These are phyloP conservation scores for Bathelium albidoporum DNA, from an alignment of 495 filamentous ascomycete genomes.

Conservation along the genomic window DNA sequence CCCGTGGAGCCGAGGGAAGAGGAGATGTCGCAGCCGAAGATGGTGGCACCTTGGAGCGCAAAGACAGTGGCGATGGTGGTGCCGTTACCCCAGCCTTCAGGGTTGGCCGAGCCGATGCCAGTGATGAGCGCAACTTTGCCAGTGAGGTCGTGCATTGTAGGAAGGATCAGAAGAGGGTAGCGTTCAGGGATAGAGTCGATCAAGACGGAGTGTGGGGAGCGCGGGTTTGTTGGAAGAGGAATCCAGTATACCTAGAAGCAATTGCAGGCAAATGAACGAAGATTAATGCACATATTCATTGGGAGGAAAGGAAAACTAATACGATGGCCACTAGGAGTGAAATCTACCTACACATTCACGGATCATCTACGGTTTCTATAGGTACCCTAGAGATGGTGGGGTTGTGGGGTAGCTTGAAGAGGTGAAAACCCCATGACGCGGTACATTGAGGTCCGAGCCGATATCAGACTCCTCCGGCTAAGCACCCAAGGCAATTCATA, in stretches of 20 bases:
- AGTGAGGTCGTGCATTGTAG: slow-evolving; percentile 26
- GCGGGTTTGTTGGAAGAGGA: not conserved
- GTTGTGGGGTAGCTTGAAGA: not conserved
- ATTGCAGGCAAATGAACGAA: too few species aligned
- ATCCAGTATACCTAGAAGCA: too few species aligned
- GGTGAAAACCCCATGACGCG: not conserved
- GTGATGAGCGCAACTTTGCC: slow-evolving; percentile 43
- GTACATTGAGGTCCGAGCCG: not conserved
- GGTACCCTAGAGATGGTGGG: not conserved
- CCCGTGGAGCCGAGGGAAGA: slow-evolving; percentile 2
- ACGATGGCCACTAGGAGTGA: too few species aligned
- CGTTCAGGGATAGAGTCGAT: not conserved
- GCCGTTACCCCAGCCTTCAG: slow-evolving; percentile 17
- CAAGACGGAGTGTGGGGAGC: not conserved
- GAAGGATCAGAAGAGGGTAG: slow-evolving; percentile 21
- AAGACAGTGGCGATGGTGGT: slow-evolving; percentile 19
- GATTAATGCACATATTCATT: too few species aligned
- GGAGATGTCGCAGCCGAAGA: slow-evolving; percentile 19
- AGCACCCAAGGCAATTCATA: not conserved
- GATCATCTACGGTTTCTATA: too few species aligned
- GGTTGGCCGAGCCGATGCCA: slow-evolving; percentile 27
- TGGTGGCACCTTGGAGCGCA: slow-evolving; percentile 14
- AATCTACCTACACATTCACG: too few species aligned
- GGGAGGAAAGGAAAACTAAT: too few species aligned
- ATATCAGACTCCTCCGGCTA: not conserved